Percentiles rank a stretch among this genome's conserved stretches.
Conservation (phyloP, 2,329 filamentous ascomycete species). For the Paecilomyces sp. region DNA sequence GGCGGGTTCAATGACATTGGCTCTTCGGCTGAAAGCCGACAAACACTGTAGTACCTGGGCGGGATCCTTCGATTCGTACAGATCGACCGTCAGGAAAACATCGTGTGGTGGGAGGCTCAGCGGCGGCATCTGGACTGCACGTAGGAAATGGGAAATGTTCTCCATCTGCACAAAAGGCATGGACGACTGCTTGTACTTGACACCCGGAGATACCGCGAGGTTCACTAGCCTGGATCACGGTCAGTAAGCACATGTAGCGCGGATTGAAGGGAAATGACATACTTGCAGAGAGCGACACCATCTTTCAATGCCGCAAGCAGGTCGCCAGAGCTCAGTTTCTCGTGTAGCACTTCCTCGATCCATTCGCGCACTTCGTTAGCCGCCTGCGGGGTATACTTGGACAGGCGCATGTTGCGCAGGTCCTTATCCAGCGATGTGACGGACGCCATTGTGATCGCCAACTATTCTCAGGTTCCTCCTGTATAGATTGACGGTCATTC, state of each 20-base stretch:
- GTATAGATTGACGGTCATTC: not conserved
- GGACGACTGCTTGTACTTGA: constrained; percentile 82
- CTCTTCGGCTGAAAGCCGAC: constrained; percentile 81
- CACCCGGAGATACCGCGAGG: constrained; percentile 65
- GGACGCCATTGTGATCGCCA: constrained; percentile 65
- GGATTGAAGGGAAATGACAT: constrained; percentile 12
- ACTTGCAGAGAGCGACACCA: constrained; percentile 90
- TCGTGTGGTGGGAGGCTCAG: constrained; percentile 88
- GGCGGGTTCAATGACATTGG: constrained; percentile 64
- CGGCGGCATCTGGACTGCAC: constrained; percentile 76
- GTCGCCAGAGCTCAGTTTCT: constrained; percentile 65
- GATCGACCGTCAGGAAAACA: constrained; percentile 91
- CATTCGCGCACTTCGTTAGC: constrained; percentile 77
- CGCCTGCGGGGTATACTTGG: constrained; percentile 85
- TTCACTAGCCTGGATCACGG: constrained; percentile 64
- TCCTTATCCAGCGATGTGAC: constrained; percentile 92
- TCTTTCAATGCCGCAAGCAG: constrained; percentile 82
- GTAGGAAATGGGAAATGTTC: constrained; percentile 94
- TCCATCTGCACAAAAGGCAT: constrained; percentile 99
- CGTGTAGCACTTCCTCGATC: constrained; percentile 76
- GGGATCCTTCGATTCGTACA: constrained; percentile 93
- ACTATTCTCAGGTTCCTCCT: not conserved
- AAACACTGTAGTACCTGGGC: constrained; percentile 93
- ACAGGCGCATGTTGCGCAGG: constrained; percentile 84
- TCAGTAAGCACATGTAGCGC: constrained; percentile 8